Evolutionary conservation across 1,139 yeast genomes (phyloP).

Genomic region (Nakaseomyces glabratus): DNA sequence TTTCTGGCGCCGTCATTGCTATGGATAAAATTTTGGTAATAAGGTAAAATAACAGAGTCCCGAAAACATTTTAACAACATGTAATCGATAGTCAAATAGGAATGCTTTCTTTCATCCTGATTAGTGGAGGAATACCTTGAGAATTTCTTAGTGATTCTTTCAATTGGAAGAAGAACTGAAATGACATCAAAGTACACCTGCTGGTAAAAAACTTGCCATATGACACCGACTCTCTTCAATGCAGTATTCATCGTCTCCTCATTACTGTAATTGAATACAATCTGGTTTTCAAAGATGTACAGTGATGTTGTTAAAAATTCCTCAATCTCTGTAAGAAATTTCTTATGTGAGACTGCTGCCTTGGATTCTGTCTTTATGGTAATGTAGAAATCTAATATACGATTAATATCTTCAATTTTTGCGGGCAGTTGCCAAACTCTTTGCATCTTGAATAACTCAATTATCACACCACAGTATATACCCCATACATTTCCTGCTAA

Average conservation of each 20-base stretch:
- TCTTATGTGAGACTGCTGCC: conserved; percentile 14
- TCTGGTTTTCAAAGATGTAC: conserved; percentile 34
- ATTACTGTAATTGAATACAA: conserved; percentile 23
- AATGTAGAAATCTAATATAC: conserved; percentile 30
- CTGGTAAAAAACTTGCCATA: conserved; percentile 48
- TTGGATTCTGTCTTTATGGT: conserved; percentile 18
- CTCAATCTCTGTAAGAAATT: conserved; percentile 36
- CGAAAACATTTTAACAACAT: conserved; percentile 38
- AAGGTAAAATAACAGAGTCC: conserved; percentile 39
- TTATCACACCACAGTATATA: conserved; percentile 24
- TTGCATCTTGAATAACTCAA: conserved; percentile 27
- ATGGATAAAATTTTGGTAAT: conserved; percentile 33
- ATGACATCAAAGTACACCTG: conserved; percentile 46
- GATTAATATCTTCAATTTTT: conserved; percentile 33
- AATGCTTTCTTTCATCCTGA: conserved; percentile 31
- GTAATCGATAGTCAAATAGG: conserved; percentile 27
- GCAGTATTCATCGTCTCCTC: conserved; percentile 22
- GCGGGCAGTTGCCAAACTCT: conserved; percentile 30
- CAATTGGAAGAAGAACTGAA: conserved; percentile 52
- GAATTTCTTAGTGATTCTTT: conserved; percentile 23
- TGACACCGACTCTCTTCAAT: conserved; percentile 30
- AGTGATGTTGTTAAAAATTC: conserved; percentile 39
- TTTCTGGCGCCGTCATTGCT: conserved; percentile 22
- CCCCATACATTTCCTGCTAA: conserved; percentile 30
- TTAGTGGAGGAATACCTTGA: conserved; percentile 21